Evolutionary conservation across 768 basidiomycete species (phyloP), one percentile per base, ranked within the genome.

Genomic region (Phaeotremella skinneri): DNA sequence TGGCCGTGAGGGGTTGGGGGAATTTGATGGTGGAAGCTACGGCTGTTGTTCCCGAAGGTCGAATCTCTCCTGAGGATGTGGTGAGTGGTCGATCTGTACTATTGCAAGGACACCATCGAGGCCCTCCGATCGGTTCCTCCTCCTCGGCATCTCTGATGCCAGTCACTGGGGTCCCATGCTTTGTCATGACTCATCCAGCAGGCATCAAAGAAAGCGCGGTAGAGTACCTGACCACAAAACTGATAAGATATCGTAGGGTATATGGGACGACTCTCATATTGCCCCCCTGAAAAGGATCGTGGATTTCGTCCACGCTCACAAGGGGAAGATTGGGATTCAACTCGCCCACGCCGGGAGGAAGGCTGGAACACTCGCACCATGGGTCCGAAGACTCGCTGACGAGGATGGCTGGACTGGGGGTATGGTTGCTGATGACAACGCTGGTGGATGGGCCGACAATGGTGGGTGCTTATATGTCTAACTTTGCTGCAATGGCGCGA

Each of bases 301-400:
- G 50, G 80, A 88, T 57, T 90, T 91, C 69, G 81, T 81, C 16
- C 87, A 89, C 66, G 78, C 83, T 0, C 87, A 89, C 48, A 85
- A 84, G 7, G 82, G 85, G 0, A 80, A 82, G 49, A 85, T 91
- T 26, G 90, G 87, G 1, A 81, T 92, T 30, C 90, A 92, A 71
- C 83, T 92, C 20, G 83, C 84, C 0, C 89, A 91, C 72, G 87
- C 86, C 0, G 88, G 89, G 0, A 80, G 88, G n/a, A 92, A 93
- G 72, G 85, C 87, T 0, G 85, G 84, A 7, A 86, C 84, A 0
- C 79, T 82, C 52, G 81, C 88, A 0, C 86, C 87, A 1, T 90
- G 86, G 87, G 81, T 87, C 30, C 26, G 80, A 76, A 65, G 69
- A 52, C 62, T 55, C 17, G 60, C 52, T 11, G 27, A 58, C 2